Evolutionary conservation across 305 asterid genomes (phyloP), one percentile per base, ranked within the genome.

Genomic region (Caryopteris hybrid): DNA sequence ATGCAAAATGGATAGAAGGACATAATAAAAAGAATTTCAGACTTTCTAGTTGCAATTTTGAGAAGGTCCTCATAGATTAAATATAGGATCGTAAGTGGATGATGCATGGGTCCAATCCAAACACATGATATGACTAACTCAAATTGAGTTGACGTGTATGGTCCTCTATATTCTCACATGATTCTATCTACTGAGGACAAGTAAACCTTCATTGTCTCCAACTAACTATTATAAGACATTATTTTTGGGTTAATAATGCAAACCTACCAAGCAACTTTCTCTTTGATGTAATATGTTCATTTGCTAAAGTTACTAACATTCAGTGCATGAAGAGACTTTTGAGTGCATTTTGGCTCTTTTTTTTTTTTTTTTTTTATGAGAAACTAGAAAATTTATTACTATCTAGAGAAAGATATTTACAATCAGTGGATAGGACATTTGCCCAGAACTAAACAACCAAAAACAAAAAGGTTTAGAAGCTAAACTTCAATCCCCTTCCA

Each of bases 61-160:
- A 31, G 64, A 72, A 48, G 48, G 66, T 14, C 76, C 42, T 58
- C 13, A 18, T 58, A 53, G 42, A 63, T 42, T 25, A 55, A 52
- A 25, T 12, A 38, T n/a, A 20, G 54, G 34, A 69, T 22, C 60
- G 55, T 25, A 25, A 25, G 31, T n/a, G n/a, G 22, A 4, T 12
- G 45, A 29, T 36, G 41, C 10, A n/a, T 45, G 43, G 23, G 34
- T 33, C 64, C 64, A 64, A 22, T 31, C 70, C 41, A 61, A 64
- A 38, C 60, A 61, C 22, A 42, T 53, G 59, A 66, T 23, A 6
- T 18, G 29, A 25, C 54, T 43, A 43, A 60, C 66, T 42, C 55
- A 3, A 56, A 14, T 51, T 66, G 57, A 34, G 50, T 23, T 74
- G 12, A 74, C 25, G 43, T 36, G 47, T 34, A 33, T 18, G 51